phyloP scores from a whole-genome alignment of 192 early-diverging fungal genomes.

The Thamnidium elegans region DNA sequence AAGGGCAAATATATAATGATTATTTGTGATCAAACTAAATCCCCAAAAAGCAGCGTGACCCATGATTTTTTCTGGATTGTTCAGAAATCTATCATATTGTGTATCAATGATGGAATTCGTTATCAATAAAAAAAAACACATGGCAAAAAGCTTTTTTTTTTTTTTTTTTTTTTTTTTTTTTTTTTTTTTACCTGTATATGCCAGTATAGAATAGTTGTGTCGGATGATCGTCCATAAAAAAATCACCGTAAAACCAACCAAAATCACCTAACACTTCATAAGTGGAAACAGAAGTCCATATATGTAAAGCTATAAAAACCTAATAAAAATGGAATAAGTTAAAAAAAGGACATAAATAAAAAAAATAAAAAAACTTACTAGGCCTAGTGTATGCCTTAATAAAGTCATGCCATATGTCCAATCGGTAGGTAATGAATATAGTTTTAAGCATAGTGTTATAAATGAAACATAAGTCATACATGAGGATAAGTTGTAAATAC shows the following conservation, averaged over 20 bases:
- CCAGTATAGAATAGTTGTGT: slow-evolving; percentile 81
- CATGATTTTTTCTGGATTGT: slow-evolving; percentile 93
- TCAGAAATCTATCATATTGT: slow-evolving; percentile 44
- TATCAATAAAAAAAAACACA: too few species aligned
- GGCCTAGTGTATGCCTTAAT: slow-evolving; percentile 78
- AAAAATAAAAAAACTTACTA: slow-evolving; percentile 24
- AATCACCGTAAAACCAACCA: slow-evolving; percentile 98
- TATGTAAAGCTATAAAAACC: slow-evolving; percentile 79
- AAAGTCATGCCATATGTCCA: slow-evolving; percentile 69
- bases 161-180: slow-evolving; percentile 36
- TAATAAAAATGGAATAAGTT: background rate
- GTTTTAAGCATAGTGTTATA: slow-evolving; percentile 66
- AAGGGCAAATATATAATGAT: slow-evolving; percentile 75
- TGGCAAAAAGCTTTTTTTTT: background rate
- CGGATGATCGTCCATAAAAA: slow-evolving; percentile 81
- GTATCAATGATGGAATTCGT: too few species aligned
- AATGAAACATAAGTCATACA: slow-evolving; percentile 92
- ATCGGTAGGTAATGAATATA: slow-evolving; percentile 72
- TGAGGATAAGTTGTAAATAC: slow-evolving; percentile 85
- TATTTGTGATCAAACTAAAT: slow-evolving; percentile 78
- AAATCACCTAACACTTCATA: slow-evolving; percentile 92
- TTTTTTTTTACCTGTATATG: slow-evolving; percentile 73
- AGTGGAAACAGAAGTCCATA: slow-evolving; percentile 88
- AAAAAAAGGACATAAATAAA: background rate
- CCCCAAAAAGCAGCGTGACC: slow-evolving; percentile 93